Percentiles rank a stretch among this genome's conserved stretches.
These are phyloP conservation scores for Daldinia grandis DNA, from an alignment of 495 filamentous ascomycete species.

Conservation along the genomic window DNA sequence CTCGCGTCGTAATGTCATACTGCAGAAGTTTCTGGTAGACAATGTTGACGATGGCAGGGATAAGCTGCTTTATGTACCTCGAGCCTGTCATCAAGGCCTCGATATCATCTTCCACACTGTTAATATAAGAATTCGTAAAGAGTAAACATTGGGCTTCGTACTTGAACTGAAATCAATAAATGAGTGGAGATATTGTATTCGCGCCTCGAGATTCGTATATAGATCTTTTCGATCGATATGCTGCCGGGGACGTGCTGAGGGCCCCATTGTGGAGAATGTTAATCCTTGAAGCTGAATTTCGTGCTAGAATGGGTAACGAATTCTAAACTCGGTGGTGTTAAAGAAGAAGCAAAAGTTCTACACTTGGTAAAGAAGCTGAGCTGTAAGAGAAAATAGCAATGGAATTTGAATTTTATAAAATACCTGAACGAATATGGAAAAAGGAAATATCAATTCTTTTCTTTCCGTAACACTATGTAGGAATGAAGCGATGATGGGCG, in stretches of 20 bases:
- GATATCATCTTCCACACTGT: slow-evolving; percentile 63
- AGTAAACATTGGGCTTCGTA: slow-evolving; percentile 46
- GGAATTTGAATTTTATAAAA: background rate
- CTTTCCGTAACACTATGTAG: background rate
- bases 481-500: slow-evolving; percentile 36
- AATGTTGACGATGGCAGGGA: slow-evolving; percentile 75
- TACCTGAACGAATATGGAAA: background rate
- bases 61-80: slow-evolving; percentile 78
- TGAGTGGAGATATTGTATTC: slow-evolving; percentile 73
- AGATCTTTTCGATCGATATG: slow-evolving; percentile 75
- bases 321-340: background rate
- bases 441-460: background rate
- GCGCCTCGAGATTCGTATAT: slow-evolving; percentile 70
- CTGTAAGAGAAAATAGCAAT: background rate
- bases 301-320: background rate
- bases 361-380: background rate
- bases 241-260: slow-evolving; percentile 50
- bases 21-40: slow-evolving; percentile 81
- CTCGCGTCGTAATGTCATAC: slow-evolving; percentile 77
- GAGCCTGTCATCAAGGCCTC: slow-evolving; percentile 69
- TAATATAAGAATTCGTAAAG: slow-evolving; percentile 1
- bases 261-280: slow-evolving; percentile 27
- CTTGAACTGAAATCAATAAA: slow-evolving; percentile 77
- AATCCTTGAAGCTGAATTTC: background rate
- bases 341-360: background rate